A percentile compares a stretch with the other conserved stretches of the same genome.
phyloP scores from a whole-genome alignment of 2,329 filamentous ascomycete genomes.

The Westerdykella sp. region DNA sequence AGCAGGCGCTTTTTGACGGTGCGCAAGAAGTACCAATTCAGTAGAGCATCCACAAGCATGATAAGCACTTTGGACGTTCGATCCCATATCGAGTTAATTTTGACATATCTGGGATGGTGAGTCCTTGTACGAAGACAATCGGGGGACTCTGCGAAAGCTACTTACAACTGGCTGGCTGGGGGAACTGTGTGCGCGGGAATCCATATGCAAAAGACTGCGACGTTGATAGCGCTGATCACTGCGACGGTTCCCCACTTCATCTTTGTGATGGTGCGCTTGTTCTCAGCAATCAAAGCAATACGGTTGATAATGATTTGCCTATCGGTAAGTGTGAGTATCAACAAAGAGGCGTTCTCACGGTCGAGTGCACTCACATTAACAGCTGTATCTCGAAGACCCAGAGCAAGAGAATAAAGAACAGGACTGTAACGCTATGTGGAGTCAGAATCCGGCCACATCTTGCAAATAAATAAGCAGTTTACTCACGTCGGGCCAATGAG shows the following conservation, averaged over 20 bases:
- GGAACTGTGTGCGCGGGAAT: constrained; percentile 43
- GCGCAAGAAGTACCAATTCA: constrained; percentile 51
- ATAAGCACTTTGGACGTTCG: constrained; percentile 49
- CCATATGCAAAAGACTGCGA: constrained; percentile 51
- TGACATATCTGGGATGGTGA: constrained; percentile 36
- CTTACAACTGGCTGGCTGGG: constrained; percentile 10
- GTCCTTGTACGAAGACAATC: constrained; percentile 12
- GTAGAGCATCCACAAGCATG: constrained; percentile 44
- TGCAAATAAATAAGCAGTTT: too few species aligned
- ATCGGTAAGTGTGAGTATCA: too few species aligned
- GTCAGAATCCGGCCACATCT: too few species aligned
- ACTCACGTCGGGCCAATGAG: too few species aligned
- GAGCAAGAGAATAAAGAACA: constrained; percentile 29
- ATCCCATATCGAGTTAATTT: constrained; percentile 49
- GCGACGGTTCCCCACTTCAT: constrained; percentile 46
- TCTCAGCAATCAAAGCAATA: constrained; percentile 45
- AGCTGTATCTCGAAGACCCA: constrained; percentile 42
- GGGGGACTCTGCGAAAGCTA: neutral
- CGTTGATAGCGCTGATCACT: constrained; percentile 47
- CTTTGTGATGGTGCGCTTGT: constrained; percentile 31
- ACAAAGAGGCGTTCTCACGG: too few species aligned
- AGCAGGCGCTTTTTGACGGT: constrained; percentile 38
- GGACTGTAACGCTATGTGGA: constrained; percentile 4
- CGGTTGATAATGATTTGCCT: constrained; percentile 52
- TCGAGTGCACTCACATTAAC: constrained; percentile 27